Conservation (phyloP, 352 stramenopile species). For the Globisporangium lucens region DNA sequence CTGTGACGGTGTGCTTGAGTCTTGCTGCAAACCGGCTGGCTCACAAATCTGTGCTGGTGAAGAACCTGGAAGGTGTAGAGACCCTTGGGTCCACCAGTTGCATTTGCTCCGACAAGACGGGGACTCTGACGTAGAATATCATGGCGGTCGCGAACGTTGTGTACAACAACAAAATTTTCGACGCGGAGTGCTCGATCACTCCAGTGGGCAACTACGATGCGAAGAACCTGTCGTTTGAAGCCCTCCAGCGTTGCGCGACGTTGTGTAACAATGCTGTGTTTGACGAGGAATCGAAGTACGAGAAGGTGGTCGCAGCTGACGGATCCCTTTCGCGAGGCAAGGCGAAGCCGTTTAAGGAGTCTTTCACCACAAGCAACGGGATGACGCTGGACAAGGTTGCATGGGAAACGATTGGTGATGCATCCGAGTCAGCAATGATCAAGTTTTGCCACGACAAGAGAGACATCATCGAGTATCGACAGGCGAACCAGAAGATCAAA, state of each 20-base stretch:
- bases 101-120: slow-evolving; percentile 92
- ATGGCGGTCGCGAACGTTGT: slow-evolving; percentile 86
- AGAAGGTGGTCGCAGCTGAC: slow-evolving; percentile 44
- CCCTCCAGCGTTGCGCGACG: slow-evolving; percentile 59
- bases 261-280: slow-evolving; percentile 82
- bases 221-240: slow-evolving; percentile 39
- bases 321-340: slow-evolving; percentile 43
- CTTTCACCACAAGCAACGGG: slow-evolving; percentile 37
- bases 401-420: slow-evolving; percentile 37
- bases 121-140: slow-evolving; percentile 86
- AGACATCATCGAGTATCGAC: slow-evolving; percentile 28
- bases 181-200: slow-evolving; percentile 76
- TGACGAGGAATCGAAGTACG: slow-evolving; percentile 81
- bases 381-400: slow-evolving; percentile 43
- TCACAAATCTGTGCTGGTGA: slow-evolving; percentile 75
- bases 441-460: slow-evolving; percentile 31
- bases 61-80: slow-evolving; percentile 82
- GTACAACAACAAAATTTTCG: slow-evolving; percentile 77
- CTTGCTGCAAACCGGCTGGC: slow-evolving; percentile 72
- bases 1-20: slow-evolving; percentile 80
- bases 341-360: slow-evolving; percentile 59
- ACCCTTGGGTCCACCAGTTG: slow-evolving; percentile 78
- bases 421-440: slow-evolving; percentile 30
- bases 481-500: slow-evolving; percentile 40
- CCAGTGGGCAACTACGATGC: slow-evolving; percentile 34